Evolutionary conservation across 192 early-diverging fungal genomes (phyloP), one percentile per base, ranked within the genome.

Genomic region (Gonapodya prolifera): DNA sequence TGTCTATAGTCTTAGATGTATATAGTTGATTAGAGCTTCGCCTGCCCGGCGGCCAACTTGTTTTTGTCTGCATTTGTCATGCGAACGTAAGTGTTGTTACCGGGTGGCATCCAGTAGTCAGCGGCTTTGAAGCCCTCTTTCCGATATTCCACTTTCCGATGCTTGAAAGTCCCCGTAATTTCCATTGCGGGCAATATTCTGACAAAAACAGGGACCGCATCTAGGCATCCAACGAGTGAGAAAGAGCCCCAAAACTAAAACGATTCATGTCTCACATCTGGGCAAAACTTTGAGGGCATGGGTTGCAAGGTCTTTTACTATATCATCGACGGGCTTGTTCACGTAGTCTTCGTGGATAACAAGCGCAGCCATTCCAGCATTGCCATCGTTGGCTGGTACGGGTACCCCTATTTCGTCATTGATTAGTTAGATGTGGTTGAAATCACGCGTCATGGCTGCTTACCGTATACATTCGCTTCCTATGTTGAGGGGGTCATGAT

Each of bases 131-230:
- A 73, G 31, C 71, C 31, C 31, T 73, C 71, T 8, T 73, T 73
- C 16, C 32, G 71, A 32, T 73, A 73, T 29, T 73, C 16, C 28
- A 73, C 71, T 32, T 73, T 30, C 18, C 71, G 71, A 32, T 73
- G 71, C 71, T 73, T 73, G 71, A 73, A 73, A 32, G 71, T 73
- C 16, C 16, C 71, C 18, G 71, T 73, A 29, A 73, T 73, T 32
- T 73, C 71, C 28, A 73, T 73, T 29, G 13, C 71, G 18, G 71
- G 71, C 28, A 32, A 18, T 18, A 73, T 32, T 29, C 71, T 18
- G 8, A 73, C 71, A 29, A 73, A 73, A 29, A 73, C 32, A 32
- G 71, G 71, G 8, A 73, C 71, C 71, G 71, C 71, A 32, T 73
- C 45, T 61, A 23, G 8, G 8, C 45, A 23, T 16, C 8, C 23